Evolutionary conservation across 106 monocot species (phyloP).

Genomic region (Dactylorhiza incarnata): DNA sequence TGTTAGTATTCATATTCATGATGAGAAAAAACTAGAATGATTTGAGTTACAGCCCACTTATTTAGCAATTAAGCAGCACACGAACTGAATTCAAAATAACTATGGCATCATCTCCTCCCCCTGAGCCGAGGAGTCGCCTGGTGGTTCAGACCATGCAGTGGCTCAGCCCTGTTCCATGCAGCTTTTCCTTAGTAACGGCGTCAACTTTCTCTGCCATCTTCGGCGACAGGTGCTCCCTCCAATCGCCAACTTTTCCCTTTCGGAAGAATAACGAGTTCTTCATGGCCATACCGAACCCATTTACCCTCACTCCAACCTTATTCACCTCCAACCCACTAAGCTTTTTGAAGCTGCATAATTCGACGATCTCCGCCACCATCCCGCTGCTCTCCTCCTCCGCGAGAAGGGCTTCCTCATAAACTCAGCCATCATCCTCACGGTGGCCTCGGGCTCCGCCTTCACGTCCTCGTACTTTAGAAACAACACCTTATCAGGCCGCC

Average conservation of each 20-base stretch:
- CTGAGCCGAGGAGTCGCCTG: too few relatives aligned
- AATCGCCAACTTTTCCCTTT: slow-evolving; percentile 29
- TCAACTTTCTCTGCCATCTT: slow-evolving; percentile 24
- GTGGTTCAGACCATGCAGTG: too few relatives aligned
- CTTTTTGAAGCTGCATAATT: slow-evolving; percentile 21
- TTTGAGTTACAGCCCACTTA: too few relatives aligned
- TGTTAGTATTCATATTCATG: too few relatives aligned
- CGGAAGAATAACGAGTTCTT: slow-evolving; percentile 9
- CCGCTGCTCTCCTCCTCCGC: slow-evolving; percentile 18
- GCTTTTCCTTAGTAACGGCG: slow-evolving; percentile 9
- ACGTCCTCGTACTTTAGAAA: slow-evolving; percentile 29
- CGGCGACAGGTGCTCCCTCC: slow-evolving; percentile 20
- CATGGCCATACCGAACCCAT: background rate
- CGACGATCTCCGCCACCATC: slow-evolving; percentile 15
- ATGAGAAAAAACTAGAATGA: too few relatives aligned
- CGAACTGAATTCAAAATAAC: too few relatives aligned
- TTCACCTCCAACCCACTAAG: slow-evolving; percentile 1
- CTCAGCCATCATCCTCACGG: slow-evolving; percentile 19
- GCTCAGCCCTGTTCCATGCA: slow-evolving; percentile 16
- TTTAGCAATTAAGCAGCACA: too few relatives aligned
- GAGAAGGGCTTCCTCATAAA: slow-evolving; percentile 24
- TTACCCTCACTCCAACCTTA: background rate
- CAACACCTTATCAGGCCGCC: slow-evolving; percentile 3
- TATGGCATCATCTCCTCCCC: too few relatives aligned
- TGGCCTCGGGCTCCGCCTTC: background rate